These are phyloP conservation scores for Sugiyamaella xylanicola DNA, from an alignment of 1,139 yeast genomes.

Conservation along the genomic window DNA sequence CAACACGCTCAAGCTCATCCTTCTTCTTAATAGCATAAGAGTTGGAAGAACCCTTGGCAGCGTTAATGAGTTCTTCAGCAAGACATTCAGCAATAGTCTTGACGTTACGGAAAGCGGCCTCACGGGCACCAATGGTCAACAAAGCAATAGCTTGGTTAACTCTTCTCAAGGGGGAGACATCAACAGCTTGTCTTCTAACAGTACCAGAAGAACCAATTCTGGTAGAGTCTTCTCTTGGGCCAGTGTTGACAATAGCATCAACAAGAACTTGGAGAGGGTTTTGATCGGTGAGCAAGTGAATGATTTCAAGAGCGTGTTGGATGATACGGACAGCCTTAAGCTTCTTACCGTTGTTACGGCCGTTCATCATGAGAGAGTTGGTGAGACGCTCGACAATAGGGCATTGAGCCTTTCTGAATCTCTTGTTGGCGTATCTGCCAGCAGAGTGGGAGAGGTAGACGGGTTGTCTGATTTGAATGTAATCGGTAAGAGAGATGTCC, in stretches of 20 bases:
- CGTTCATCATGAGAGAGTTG: constrained; percentile 99
- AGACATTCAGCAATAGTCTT: constrained; percentile 99
- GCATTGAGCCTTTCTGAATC: constrained; percentile 99
- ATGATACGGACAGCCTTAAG: constrained; percentile 99
- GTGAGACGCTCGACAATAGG: constrained; percentile 99
- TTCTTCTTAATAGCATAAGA: constrained; percentile 99
- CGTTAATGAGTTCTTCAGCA: constrained; percentile 99
- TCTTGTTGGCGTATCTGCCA: constrained; percentile 99
- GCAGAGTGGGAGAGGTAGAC: constrained; percentile 99
- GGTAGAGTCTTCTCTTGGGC: constrained; percentile 99
- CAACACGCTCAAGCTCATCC: constrained; percentile 99
- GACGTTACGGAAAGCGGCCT: constrained; percentile 99
- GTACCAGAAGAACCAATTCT: constrained; percentile 99
- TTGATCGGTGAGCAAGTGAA: constrained; percentile 96
- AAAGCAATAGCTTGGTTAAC: constrained; percentile 99
- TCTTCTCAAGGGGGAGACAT: constrained; percentile 99
- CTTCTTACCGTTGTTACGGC: constrained; percentile 99
- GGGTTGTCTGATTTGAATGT: constrained; percentile 97
- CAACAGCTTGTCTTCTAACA: constrained; percentile 99
- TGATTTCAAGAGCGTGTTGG: constrained; percentile 98
- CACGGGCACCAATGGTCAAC: constrained; percentile 99
- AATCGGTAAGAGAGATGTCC: constrained; percentile 97
- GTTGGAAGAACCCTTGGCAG: constrained; percentile 99
- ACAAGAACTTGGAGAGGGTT: constrained; percentile 99
- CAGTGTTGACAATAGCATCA: constrained; percentile 99